These are phyloP conservation scores for Lagenaria siceraria DNA, from an alignment of 306 rosid species.

Conservation along the genomic window DNA sequence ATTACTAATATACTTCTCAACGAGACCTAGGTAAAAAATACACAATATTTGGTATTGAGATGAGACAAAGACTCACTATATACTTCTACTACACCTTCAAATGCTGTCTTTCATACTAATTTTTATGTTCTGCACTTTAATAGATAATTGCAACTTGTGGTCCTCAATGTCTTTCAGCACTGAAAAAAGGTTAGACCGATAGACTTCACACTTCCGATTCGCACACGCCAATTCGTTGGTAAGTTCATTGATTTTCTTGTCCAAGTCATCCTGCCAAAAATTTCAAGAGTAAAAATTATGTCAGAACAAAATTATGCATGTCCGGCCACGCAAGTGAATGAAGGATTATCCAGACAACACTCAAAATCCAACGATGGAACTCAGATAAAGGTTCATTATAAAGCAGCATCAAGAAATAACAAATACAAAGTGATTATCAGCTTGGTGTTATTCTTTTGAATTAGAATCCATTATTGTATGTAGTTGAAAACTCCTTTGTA, in stretches of 20 bases:
- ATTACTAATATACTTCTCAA: not conserved
- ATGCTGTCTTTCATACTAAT: conserved; percentile 82
- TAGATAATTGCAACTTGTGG: conserved; percentile 79
- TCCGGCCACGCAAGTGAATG: not conserved
- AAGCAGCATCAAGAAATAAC: not conserved
- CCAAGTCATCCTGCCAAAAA: conserved; percentile 72
- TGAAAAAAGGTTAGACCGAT: conserved; percentile 87
- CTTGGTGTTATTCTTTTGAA: too few relatives aligned
- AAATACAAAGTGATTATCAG: not conserved
- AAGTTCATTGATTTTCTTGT: conserved; percentile 59
- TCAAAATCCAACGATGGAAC: not conserved
- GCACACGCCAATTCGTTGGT: conserved; percentile 57
- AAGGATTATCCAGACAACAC: not conserved
- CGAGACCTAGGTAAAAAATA: not conserved
- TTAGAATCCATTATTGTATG: too few relatives aligned
- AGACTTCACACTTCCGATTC: conserved; percentile 77
- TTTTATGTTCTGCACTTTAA: conserved; percentile 92
- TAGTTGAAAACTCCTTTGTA: too few relatives aligned
- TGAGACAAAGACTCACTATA: not conserved
- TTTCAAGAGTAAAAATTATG: not conserved
- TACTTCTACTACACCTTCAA: conserved; percentile 26
- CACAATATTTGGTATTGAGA: not conserved
- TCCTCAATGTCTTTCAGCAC: conserved; percentile 95
- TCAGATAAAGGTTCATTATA: not conserved
- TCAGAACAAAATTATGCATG: not conserved